These are phyloP conservation scores for Paramyrothecium sp. DNA, from an alignment of 2,329 filamentous ascomycete genomes.

Conservation along the genomic window DNA sequence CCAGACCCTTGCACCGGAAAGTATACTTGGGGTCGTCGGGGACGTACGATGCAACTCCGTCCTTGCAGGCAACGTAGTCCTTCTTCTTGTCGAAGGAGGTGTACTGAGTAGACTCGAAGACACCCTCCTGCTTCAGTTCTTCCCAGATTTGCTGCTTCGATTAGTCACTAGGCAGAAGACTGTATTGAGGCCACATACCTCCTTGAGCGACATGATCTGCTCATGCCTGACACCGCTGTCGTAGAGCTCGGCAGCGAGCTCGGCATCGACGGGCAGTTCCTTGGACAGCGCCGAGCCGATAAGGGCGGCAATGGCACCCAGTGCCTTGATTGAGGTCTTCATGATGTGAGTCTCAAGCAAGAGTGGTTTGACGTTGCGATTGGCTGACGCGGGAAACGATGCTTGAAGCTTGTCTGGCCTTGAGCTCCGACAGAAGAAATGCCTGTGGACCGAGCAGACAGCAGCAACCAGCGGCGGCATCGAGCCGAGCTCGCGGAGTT, in stretches of 20 bases:
- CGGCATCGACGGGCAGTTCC: constrained; percentile 10
- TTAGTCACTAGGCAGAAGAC: not conserved
- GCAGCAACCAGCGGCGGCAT: not conserved
- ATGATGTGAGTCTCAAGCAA: not conserved
- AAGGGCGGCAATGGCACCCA: not conserved
- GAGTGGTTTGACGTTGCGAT: too few species aligned
- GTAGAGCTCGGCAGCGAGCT: constrained; percentile 6
- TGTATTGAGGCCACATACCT: not conserved
- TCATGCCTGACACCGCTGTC: constrained; percentile 5
- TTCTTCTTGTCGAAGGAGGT: constrained; percentile 7
- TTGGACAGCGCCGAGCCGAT: constrained; percentile 2
- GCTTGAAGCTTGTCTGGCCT: too few species aligned
- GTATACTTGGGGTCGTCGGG: constrained; percentile 13
- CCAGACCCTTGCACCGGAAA: constrained; percentile 21
- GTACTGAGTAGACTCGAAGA: constrained; percentile 9
- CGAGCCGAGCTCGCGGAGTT: not conserved
- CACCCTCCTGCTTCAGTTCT: constrained; percentile 1
- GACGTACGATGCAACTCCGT: constrained; percentile 12
- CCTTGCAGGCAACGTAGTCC: constrained; percentile 3
- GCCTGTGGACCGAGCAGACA: not conserved
- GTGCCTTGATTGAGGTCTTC: not conserved
- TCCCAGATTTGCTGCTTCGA: constrained; percentile 1
- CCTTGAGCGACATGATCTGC: constrained; percentile 3
- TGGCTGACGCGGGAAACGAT: too few species aligned
- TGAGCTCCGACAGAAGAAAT: not conserved